Conservation (phyloP, 1,284 basidiomycete species). For the Tranzscheliella williamsii region DNA sequence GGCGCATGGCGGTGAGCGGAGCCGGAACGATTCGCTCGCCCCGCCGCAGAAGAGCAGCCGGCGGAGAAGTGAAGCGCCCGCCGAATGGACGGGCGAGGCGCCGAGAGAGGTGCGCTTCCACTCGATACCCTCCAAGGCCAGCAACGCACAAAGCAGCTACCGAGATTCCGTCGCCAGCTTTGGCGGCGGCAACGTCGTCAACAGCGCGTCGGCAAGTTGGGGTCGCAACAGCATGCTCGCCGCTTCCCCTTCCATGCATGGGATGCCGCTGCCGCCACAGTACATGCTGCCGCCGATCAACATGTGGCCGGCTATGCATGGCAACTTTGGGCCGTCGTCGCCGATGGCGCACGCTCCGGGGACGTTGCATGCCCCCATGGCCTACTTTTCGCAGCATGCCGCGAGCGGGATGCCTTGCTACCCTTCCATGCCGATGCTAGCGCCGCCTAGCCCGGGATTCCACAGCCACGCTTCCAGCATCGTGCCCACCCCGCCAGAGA, state of each 20-base stretch:
- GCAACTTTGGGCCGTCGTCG: background rate
- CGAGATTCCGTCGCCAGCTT: constrained; percentile 18
- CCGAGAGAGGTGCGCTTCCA: constrained; percentile 4
- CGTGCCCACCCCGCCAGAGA: constrained; percentile 30
- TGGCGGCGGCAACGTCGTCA: background rate
- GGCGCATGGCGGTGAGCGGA: background rate
- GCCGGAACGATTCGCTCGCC: background rate
- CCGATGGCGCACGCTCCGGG: constrained; percentile 15
- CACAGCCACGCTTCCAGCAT: constrained; percentile 11
- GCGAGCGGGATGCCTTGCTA: constrained; percentile 3
- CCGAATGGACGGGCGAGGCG: constrained; percentile 20
- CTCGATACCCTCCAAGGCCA: constrained; percentile 4
- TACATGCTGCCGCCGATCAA: constrained; percentile 2
- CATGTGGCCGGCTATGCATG: constrained; percentile 2
- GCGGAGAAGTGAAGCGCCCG: constrained; percentile 25
- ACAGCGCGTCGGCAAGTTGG: constrained; percentile 7
- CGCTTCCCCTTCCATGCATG: constrained; percentile 4
- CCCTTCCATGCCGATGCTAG: constrained; percentile 22
- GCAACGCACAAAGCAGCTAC: constrained; percentile 1
- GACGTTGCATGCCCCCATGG: constrained; percentile 11
- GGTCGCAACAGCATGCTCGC: constrained; percentile 1
- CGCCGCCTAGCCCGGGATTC: constrained; percentile 26
- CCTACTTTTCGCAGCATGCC: constrained; percentile 7
- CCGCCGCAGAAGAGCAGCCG: background rate
- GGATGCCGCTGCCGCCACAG: background rate